Evolutionary conservation across 2,329 filamentous ascomycete species (phyloP).

Genomic region (Exophiala sp.): DNA sequence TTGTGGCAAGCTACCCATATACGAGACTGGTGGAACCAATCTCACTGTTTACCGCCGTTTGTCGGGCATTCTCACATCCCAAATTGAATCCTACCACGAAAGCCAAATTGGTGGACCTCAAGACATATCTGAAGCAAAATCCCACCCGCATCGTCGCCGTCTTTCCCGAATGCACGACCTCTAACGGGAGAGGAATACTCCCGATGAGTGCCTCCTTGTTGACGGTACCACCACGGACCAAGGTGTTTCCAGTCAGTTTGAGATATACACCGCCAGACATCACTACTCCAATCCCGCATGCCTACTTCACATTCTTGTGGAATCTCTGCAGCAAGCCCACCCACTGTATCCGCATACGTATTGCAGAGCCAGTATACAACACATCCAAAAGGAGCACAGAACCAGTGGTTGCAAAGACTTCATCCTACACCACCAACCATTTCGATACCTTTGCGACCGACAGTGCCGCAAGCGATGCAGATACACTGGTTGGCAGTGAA

Average conservation of each 20-base stretch:
- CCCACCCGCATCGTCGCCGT: slow-evolving; percentile 73
- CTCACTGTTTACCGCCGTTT: slow-evolving; percentile 67
- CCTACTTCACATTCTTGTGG: slow-evolving; percentile 72
- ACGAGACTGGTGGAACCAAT: slow-evolving; percentile 69
- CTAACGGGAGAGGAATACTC: slow-evolving; percentile 84
- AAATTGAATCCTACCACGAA: slow-evolving; percentile 41
- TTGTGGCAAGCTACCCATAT: slow-evolving; percentile 75
- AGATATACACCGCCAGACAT: slow-evolving; percentile 85
- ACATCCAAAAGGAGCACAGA: slow-evolving; percentile 14
- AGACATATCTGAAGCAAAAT: slow-evolving; percentile 58
- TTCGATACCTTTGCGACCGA: slow-evolving; percentile 42
- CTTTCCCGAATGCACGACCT: slow-evolving; percentile 91
- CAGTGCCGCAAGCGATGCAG: slow-evolving; percentile 30
- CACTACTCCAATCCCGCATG: slow-evolving; percentile 78
- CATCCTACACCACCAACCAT: slow-evolving; percentile 42
- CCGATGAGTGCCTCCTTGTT: slow-evolving; percentile 74
- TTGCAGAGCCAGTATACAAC: slow-evolving; percentile 63
- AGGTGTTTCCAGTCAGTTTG: slow-evolving; percentile 85
- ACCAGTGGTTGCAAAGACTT: slow-evolving; percentile 20
- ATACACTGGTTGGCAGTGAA: slow-evolving; percentile 29
- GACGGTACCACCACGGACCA: slow-evolving; percentile 58
- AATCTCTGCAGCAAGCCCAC: slow-evolving; percentile 75
- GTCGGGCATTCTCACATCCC: slow-evolving; percentile 63
- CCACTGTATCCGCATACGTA: slow-evolving; percentile 83
- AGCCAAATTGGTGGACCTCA: slow-evolving; percentile 54